phyloP scores from a whole-genome alignment of 345 rosid species.

The Alliaria petiolata region DNA sequence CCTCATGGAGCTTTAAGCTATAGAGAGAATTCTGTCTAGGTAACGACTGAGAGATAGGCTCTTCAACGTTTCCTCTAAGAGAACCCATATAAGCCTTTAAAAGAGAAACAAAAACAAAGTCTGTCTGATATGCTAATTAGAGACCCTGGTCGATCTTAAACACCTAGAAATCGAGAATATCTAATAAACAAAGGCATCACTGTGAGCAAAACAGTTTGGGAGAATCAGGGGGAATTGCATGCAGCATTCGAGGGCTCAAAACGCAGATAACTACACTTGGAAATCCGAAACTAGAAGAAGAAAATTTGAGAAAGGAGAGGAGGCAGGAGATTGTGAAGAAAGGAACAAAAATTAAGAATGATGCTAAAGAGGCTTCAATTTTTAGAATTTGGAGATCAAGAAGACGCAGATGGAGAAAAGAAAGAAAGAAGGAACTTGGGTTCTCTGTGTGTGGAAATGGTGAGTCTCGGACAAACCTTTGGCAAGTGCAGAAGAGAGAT shows the following conservation, averaged over 20 bases:
- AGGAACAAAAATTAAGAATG: background rate
- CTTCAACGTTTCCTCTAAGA: constrained; percentile 28
- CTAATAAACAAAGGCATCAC: background rate
- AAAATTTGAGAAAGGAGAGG: background rate
- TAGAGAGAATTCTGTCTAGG: constrained; percentile 44
- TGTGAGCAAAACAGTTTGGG: background rate
- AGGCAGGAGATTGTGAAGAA: background rate
- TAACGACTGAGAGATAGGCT: constrained; percentile 27
- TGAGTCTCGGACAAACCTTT: constrained; percentile 8
- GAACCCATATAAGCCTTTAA: constrained; percentile 17
- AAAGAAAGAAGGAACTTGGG: constrained; percentile 1
- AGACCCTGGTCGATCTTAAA: background rate
- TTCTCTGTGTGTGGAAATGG: constrained; percentile 2
- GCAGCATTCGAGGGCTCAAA: constrained; percentile 13
- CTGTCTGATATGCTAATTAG: background rate
- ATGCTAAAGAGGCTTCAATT: background rate
- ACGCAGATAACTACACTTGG: background rate
- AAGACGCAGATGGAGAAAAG: background rate
- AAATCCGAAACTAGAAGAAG: background rate
- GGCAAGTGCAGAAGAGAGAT: background rate
- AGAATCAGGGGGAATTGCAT: constrained; percentile 14
- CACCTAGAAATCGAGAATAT: background rate
- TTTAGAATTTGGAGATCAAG: background rate
- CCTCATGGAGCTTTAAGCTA: constrained; percentile 60
- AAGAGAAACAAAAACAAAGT: constrained; percentile 8